Evolutionary conservation across 1,284 basidiomycete species (phyloP).

Genomic region (Rugiboletus extremiorientalis): DNA sequence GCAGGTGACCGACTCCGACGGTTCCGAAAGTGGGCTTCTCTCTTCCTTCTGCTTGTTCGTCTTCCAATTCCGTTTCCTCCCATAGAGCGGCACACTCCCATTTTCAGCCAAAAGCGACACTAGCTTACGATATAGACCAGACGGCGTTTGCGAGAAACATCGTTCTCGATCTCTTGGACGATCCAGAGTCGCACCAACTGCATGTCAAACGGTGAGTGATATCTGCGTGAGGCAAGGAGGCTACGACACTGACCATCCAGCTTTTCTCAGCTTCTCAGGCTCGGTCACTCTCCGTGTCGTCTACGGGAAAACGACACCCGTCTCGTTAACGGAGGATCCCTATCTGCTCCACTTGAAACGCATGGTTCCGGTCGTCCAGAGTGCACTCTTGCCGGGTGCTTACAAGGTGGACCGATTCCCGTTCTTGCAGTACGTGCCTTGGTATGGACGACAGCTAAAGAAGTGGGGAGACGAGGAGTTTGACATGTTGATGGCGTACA

Average conservation of each 20-base stretch:
- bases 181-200: slow-evolving; percentile 37
- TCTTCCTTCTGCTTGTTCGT: not conserved
- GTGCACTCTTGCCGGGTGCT: slow-evolving; percentile 53
- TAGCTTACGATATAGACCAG: slow-evolving; percentile 39
- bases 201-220: slow-evolving; percentile 24
- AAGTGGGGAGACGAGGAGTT: slow-evolving; percentile 56
- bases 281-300: slow-evolving; percentile 64
- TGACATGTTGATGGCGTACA: slow-evolving; percentile 17
- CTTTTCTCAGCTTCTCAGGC: slow-evolving; percentile 52
- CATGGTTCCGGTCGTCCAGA: slow-evolving; percentile 42
- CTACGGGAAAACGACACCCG: slow-evolving; percentile 56
- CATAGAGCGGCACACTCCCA: slow-evolving; percentile 39
- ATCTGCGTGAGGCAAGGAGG: not conserved
- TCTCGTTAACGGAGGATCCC: slow-evolving; percentile 50
- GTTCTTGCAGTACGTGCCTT: slow-evolving; percentile 54
- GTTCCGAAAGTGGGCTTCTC: slow-evolving; percentile 21
- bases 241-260: not conserved
- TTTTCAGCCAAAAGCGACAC: slow-evolving; percentile 38
- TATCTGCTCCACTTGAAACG: slow-evolving; percentile 36
- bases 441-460: slow-evolving; percentile 54
- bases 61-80: slow-evolving; percentile 10
- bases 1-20: slow-evolving; percentile 22
- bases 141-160: slow-evolving; percentile 37
- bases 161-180: slow-evolving; percentile 39
- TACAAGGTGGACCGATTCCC: slow-evolving; percentile 62